phyloP scores from a whole-genome alignment of 139 green algal genomes.

The Nannochloris sp. region DNA sequence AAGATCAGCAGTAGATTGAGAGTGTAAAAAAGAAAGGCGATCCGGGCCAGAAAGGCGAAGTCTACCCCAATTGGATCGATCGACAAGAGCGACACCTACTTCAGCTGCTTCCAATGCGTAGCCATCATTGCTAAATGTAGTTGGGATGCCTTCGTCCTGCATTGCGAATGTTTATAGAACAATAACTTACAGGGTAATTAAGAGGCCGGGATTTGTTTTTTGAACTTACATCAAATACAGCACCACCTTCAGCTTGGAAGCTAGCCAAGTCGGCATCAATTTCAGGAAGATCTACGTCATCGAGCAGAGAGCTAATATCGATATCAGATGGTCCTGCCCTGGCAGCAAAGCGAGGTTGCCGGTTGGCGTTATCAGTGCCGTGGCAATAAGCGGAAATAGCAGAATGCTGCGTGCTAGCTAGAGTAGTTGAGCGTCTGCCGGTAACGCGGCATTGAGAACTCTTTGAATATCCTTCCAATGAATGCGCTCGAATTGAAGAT shows the following conservation, averaged over 20 bases:
- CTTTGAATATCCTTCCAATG: too few species aligned
- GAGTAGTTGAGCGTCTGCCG: too few species aligned
- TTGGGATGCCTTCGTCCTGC: slow-evolving; percentile 37
- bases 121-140: slow-evolving; percentile 45
- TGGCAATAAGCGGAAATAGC: neutral
- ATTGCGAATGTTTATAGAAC: neutral
- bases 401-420: neutral
- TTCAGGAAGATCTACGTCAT: slow-evolving; percentile 51
- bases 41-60: slow-evolving; percentile 52
- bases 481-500: too few species aligned
- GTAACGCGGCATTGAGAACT: too few species aligned
- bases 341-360: too few species aligned
- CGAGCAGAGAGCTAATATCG: slow-evolving; percentile 5
- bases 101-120: slow-evolving; percentile 39
- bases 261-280: slow-evolving; percentile 51
- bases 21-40: slow-evolving; percentile 54
- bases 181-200: too few species aligned
- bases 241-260: slow-evolving; percentile 39
- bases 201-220: neutral
- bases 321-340: neutral
- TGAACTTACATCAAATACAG: slow-evolving; percentile 9
- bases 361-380: neutral
- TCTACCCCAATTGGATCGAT: slow-evolving; percentile 68
- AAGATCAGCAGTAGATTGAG: slow-evolving; percentile 59
- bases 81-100: slow-evolving; percentile 49